Evolutionary conservation across 1,139 yeast genomes (phyloP).

Genomic region (Blastobotrys capitulatus): DNA sequence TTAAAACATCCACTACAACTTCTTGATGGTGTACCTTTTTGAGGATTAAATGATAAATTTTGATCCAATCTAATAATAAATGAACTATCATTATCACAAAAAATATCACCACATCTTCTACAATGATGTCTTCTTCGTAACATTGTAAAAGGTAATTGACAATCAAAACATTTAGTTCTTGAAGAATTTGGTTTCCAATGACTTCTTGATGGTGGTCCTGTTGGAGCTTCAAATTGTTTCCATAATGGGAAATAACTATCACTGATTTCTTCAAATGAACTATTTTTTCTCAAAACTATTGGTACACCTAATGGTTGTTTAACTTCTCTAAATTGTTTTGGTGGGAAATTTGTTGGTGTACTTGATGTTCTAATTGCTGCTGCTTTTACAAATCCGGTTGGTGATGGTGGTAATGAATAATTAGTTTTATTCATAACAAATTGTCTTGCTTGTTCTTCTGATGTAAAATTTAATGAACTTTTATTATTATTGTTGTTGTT

Average conservation of each 20-base stretch:
- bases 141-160: conserved; percentile 38
- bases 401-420: conserved; percentile 20
- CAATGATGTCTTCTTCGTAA: conserved; percentile 85
- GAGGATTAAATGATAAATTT: conserved; percentile 67
- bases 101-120: conserved; percentile 87
- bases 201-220: conserved; percentile 14
- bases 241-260: not conserved
- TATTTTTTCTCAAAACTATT: conserved; percentile 63
- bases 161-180: conserved; percentile 62
- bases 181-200: conserved; percentile 80
- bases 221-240: not conserved
- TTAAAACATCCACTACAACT: conserved; percentile 73
- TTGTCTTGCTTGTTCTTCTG: conserved; percentile 11
- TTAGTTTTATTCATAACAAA: conserved; percentile 8
- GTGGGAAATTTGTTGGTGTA: not conserved
- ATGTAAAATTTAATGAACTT: conserved; percentile 3
- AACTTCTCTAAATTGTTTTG: conserved; percentile 34
- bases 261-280: conserved; percentile 11
- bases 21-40: conserved; percentile 60
- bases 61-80: conserved; percentile 54
- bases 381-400: not conserved
- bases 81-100: conserved; percentile 61
- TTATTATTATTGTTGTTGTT: not conserved
- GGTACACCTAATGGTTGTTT: conserved; percentile 85
- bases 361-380: not conserved